These are phyloP conservation scores for Arthrinium phaeospermum DNA, from an alignment of 2,329 filamentous ascomycete genomes.

Conservation along the genomic window DNA sequence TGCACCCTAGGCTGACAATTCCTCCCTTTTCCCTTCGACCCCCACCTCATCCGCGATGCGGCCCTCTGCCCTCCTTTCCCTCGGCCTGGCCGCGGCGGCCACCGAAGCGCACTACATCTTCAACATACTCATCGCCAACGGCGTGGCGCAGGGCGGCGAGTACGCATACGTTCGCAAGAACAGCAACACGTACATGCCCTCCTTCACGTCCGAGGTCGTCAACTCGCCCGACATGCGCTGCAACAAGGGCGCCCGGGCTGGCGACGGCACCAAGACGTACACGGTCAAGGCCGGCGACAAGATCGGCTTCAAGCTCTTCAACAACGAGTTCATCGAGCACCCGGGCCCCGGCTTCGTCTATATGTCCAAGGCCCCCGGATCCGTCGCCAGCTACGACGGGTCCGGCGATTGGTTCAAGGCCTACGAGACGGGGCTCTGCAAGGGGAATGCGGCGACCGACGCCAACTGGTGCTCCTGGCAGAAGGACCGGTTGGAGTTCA, in stretches of 20 bases:
- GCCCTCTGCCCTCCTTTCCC: neutral
- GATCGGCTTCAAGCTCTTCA: constrained; percentile 55
- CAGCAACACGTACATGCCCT: constrained; percentile 46
- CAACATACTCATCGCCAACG: constrained; percentile 39
- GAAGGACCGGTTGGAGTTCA: constrained; percentile 28
- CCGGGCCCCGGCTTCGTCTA: constrained; percentile 50
- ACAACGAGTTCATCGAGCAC: constrained; percentile 55
- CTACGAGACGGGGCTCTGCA: constrained; percentile 19
- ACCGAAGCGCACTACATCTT: constrained; percentile 21
- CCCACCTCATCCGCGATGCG: neutral
- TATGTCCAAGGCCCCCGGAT: constrained; percentile 41
- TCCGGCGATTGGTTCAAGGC: constrained; percentile 30
- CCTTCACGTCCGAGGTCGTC: constrained; percentile 41
- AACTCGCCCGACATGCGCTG: constrained; percentile 46
- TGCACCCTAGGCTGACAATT: neutral
- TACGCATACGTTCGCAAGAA: constrained; percentile 55
- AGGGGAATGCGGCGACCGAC: constrained; percentile 4
- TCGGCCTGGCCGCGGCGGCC: neutral
- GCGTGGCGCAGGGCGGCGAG: constrained; percentile 45
- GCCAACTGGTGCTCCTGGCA: constrained; percentile 20
- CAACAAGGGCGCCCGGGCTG: constrained; percentile 47
- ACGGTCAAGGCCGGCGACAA: constrained; percentile 54
- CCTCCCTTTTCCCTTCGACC: neutral
- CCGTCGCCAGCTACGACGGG: constrained; percentile 25
- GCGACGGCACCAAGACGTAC: constrained; percentile 47